Evolutionary conservation across 1,139 yeast genomes (phyloP), one percentile per base, ranked within the genome.

Genomic region (Suhomyces ambrosiae): DNA sequence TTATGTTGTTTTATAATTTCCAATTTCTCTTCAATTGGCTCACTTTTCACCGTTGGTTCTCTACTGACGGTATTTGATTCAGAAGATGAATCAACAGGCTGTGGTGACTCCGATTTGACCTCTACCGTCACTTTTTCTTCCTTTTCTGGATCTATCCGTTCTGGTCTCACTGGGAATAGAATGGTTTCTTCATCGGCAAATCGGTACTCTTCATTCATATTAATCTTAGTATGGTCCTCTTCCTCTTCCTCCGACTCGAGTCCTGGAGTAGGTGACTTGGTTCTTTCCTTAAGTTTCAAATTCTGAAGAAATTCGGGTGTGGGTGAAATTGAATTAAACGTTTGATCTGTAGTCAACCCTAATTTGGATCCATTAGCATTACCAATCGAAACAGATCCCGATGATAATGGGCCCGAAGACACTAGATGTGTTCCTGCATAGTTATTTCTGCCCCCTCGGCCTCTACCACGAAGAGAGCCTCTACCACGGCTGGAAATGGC

Each of bases 331-430:
- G 65, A 33, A 48, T 46, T 56, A 45, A 47, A 63, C 5, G 59
- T 49, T 35, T 52, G 47, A 42, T 63, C 70, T 11, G 44, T 36
- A 11, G 71, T 58, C 23, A 62, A 45, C 6, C 64, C 61, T 35
- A 56, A 40, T 46, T 59, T 52, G 40, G 60, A 34, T 43, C 67
- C 52, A 50, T 58, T 35, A 49, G 58, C 40, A 59, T 72, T 50
- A 4, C 71, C 71, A 42, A 68, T 53, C 1, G 71, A 57, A 3
- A 80, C 85, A 9, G 80, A 76, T 5, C 87, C 87, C 22, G 85
- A 74, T 6, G 88, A 76, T 41, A 85, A 65, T 0, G 90, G 88
- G 21, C 94, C 94, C 2, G 85, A 69, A 1, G 84, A 74, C 7
- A 84, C 82, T 32, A 84, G 64, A 49, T 80, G 86, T 0, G 90